These are phyloP conservation scores for Pleurozium schreberi DNA, from an alignment of 225 moss, liverwort and hornwort species.

Conservation along the genomic window DNA sequence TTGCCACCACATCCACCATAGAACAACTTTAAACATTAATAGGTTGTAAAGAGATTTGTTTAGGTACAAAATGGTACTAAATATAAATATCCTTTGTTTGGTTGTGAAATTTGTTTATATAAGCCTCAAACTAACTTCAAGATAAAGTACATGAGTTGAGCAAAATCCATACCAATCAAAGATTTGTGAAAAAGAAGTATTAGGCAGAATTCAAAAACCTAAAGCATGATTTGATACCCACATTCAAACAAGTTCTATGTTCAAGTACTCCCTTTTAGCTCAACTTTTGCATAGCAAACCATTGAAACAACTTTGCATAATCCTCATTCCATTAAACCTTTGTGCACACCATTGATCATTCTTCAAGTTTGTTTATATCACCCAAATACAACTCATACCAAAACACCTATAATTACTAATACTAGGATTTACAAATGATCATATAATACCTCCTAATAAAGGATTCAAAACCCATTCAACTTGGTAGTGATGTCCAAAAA, in stretches of 20 bases:
- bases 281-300: no score
- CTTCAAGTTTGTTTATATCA: accelerated
- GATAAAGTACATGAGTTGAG: background rate
- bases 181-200: accelerated
- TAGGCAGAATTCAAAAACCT: background rate
- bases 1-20: no score
- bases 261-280: background rate
- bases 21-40: no score
- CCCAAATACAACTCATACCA: background rate
- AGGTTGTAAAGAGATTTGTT: no score
- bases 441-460: background rate
- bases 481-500: background rate
- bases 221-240: background rate
- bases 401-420: background rate
- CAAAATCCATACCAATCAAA: background rate
- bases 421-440: background rate
- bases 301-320: background rate
- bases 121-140: background rate
- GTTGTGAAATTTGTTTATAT: background rate
- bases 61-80: no score
- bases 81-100: no score
- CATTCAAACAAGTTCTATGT: accelerated
- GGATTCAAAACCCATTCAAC: background rate
- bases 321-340: background rate
- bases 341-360: accelerated